Percentiles rank a stretch among this genome's conserved stretches.
Evolutionary conservation across 345 rosid genomes (phyloP).

Genomic region (Trapa incisa): DNA sequence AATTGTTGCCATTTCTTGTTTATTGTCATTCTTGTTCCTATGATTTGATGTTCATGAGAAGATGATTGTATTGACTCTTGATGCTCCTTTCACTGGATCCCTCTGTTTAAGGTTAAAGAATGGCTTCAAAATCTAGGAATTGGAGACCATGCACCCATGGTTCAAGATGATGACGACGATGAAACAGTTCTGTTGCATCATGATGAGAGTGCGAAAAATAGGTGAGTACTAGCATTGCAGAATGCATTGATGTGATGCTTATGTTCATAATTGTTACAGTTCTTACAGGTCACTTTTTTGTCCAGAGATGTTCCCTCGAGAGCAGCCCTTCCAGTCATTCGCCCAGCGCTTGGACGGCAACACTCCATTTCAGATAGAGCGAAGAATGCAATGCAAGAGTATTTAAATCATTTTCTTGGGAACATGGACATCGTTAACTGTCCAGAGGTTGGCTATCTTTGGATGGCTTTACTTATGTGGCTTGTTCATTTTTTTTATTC

Average conservation of each 20-base stretch:
- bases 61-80: constrained; percentile 18
- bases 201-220: constrained; percentile 68
- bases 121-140: constrained; percentile 99
- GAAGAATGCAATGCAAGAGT: constrained; percentile 93
- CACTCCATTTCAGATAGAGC: constrained; percentile 81
- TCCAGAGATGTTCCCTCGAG: constrained; percentile 96
- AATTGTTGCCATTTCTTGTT: neutral
- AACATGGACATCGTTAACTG: constrained; percentile 91
- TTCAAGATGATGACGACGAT: constrained; percentile 77
- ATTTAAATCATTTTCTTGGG: constrained; percentile 84
- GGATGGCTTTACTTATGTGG: neutral
- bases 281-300: constrained; percentile 29
- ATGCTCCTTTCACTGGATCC: constrained; percentile 33
- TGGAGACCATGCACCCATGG: constrained; percentile 58
- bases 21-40: neutral
- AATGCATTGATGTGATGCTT: constrained; percentile 3
- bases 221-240: constrained; percentile 29
- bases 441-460: constrained; percentile 52
- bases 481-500: neutral
- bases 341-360: constrained; percentile 85
- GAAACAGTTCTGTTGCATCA: constrained; percentile 51
- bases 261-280: constrained; percentile 11
- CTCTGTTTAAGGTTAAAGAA: constrained; percentile 87
- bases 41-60: neutral
- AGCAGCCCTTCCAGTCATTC: constrained; percentile 89